Base-by-base conservation (phyloP, 305 asterid species). In the Fraxinus dipetala region DNA sequence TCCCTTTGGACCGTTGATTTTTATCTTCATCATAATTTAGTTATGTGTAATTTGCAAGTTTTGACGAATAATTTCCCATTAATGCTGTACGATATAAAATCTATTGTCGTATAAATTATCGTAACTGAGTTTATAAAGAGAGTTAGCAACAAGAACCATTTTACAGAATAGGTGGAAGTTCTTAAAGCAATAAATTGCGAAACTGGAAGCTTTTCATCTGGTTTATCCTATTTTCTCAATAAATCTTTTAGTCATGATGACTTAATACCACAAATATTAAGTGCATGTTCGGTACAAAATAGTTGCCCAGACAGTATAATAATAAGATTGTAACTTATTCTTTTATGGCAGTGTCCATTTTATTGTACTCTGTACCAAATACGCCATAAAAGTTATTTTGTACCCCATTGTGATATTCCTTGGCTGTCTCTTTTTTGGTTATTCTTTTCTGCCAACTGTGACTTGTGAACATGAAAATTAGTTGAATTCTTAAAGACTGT, bases 51-150 rank as follows among this genome's bases (percentile, higher is more conserved):
- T 61, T 61, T 61, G 70, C 70, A 61, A 61, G 14, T 7, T 22
- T 61, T 67, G 72, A 30, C n/a, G 79, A 73, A 72, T 30, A 35
- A 43, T 78, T 81, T 81, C 31, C 11, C 28, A 34, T 70, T 83
- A 80, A 51, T 79, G 74, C 48, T 81, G 78, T 85, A 84, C 75
- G 76, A 61, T 77, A 40, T 59, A 74, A 48, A 16, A 54, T 83
- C 31, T 74, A 16, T 40, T 78, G 82, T 43, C 74, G 83, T 81
- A 51, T 74, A 16, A 6, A 20, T 28, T 59, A 59, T 59, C 9
- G 24, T 3, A 69, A 83, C 83, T 70, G 84, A 75, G 78, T 78
- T 74, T 75, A 40, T 67, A 61, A 63, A 35, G 70, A 7, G 70
- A 7, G 11, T 14, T 61, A 20, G 14, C 11, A 6, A 6, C 70